Conservation (phyloP, 768 basidiomycete genomes). For the Leccinum ochraceum region DNA sequence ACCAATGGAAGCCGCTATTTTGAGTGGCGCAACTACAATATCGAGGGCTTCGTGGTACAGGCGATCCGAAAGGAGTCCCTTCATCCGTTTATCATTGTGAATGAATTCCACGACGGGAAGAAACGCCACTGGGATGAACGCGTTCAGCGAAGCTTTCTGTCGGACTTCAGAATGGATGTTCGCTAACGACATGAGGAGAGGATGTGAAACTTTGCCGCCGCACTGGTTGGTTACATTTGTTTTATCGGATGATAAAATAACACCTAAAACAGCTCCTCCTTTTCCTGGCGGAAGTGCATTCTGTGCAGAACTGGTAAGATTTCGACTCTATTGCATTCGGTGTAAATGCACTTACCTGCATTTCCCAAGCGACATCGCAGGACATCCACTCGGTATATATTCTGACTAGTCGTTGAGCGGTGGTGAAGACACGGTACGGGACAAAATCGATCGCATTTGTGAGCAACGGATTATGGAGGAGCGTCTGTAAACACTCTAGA, state of each 20-base stretch:
- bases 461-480: slow-evolving; percentile 1
- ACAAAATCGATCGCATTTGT: slow-evolving; percentile 2
- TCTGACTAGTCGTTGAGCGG: background rate
- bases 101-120: too few species aligned
- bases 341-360: slow-evolving; percentile 19
- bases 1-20: too few species aligned
- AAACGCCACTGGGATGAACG: too few species aligned
- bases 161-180: too few species aligned
- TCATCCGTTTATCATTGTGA: too few species aligned
- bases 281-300: background rate
- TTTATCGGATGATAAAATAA: background rate
- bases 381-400: slow-evolving; percentile 1
- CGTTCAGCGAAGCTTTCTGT: too few species aligned
- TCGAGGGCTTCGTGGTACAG: too few species aligned
- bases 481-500: background rate
- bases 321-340: background rate
- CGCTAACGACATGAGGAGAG: too few species aligned
- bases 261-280: background rate
- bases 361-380: slow-evolving; percentile 26
- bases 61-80: too few species aligned
- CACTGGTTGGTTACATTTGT: background rate
- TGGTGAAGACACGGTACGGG: background rate
- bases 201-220: background rate
- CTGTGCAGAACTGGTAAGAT: background rate
- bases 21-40: too few species aligned